A percentile compares a stretch with the other conserved stretches of the same genome.
phyloP scores from a whole-genome alignment of 148 eudicot species.

The Gaultheria prostrata region DNA sequence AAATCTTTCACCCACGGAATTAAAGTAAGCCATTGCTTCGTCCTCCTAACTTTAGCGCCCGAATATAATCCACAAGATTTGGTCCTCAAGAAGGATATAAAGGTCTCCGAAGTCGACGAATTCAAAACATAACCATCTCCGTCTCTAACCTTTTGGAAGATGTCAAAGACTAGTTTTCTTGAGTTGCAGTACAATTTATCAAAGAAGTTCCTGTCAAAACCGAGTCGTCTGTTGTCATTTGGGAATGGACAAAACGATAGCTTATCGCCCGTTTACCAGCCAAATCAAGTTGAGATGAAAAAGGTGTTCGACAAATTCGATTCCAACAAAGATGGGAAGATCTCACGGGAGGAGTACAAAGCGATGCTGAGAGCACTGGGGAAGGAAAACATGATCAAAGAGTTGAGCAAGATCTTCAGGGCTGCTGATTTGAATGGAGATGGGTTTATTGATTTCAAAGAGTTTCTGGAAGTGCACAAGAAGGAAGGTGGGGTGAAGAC shows the following conservation, averaged over 20 bases:
- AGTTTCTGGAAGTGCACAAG: slow-evolving; percentile 64
- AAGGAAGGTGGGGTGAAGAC: slow-evolving; percentile 62
- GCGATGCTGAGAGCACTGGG: slow-evolving; percentile 56
- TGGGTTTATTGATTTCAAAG: slow-evolving; percentile 67
- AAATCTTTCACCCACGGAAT: background rate
- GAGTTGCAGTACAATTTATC: slow-evolving; percentile 60
- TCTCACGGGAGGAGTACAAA: slow-evolving; percentile 66
- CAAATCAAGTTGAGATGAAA: slow-evolving; percentile 47
- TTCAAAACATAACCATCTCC: background rate
- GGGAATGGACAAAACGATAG: slow-evolving; percentile 40
- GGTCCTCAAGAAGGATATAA: background rate
- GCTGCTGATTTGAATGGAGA: slow-evolving; percentile 67
- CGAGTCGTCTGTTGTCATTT: slow-evolving; percentile 42
- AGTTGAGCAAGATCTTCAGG: slow-evolving; percentile 57
- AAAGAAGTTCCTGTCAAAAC: slow-evolving; percentile 40
- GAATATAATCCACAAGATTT: background rate
- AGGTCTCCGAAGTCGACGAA: background rate
- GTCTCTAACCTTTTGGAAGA: background rate
- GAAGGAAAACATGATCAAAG: slow-evolving; percentile 28
- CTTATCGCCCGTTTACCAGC: slow-evolving; percentile 34
- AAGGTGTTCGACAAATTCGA: slow-evolving; percentile 61
- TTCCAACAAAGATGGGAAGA: slow-evolving; percentile 64
- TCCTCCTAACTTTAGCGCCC: background rate
- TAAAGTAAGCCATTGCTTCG: slow-evolving; percentile 1
- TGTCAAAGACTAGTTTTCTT: slow-evolving; percentile 53